phyloP scores from a whole-genome alignment of 2,329 filamentous ascomycete genomes.

The Pseudogymnoascus sp. region DNA sequence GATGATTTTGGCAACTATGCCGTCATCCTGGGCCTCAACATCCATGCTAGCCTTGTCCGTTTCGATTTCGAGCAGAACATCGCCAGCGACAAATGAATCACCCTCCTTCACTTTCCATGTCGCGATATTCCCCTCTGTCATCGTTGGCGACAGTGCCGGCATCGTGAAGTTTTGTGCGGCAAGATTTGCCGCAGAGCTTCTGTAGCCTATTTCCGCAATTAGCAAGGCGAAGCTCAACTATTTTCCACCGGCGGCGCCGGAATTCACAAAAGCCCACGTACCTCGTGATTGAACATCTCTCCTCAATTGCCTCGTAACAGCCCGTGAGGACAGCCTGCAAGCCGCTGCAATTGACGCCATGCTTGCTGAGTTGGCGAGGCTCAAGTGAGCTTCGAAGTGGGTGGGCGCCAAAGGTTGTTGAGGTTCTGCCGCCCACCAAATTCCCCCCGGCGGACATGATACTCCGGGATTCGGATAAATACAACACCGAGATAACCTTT shows the following conservation, averaged over 20 bases:
- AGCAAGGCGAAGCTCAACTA: slow-evolving; percentile 10
- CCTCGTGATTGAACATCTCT: slow-evolving; percentile 51
- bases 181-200: slow-evolving; percentile 53
- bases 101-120: slow-evolving; percentile 84
- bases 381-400: slow-evolving; percentile 25
- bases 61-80: slow-evolving; percentile 86
- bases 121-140: slow-evolving; percentile 88
- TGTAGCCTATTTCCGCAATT: slow-evolving; percentile 48
- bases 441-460: neutral
- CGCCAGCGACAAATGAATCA: slow-evolving; percentile 72
- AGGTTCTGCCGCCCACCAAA: slow-evolving; percentile 11
- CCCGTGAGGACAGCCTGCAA: slow-evolving; percentile 56
- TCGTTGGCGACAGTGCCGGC: slow-evolving; percentile 85
- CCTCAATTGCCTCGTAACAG: slow-evolving; percentile 47
- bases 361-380: slow-evolving; percentile 25
- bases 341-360: slow-evolving; percentile 63
- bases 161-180: slow-evolving; percentile 84
- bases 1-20: slow-evolving; percentile 76
- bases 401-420: slow-evolving; percentile 14
- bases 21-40: slow-evolving; percentile 86
- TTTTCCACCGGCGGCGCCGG: neutral
- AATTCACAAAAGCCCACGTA: slow-evolving; percentile 33
- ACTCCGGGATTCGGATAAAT: slow-evolving; percentile 7
- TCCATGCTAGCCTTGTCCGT: slow-evolving; percentile 95
- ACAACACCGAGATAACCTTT: neutral